These are phyloP conservation scores for Rubia peregrina DNA, from an alignment of 305 asterid species.

Conservation along the genomic window DNA sequence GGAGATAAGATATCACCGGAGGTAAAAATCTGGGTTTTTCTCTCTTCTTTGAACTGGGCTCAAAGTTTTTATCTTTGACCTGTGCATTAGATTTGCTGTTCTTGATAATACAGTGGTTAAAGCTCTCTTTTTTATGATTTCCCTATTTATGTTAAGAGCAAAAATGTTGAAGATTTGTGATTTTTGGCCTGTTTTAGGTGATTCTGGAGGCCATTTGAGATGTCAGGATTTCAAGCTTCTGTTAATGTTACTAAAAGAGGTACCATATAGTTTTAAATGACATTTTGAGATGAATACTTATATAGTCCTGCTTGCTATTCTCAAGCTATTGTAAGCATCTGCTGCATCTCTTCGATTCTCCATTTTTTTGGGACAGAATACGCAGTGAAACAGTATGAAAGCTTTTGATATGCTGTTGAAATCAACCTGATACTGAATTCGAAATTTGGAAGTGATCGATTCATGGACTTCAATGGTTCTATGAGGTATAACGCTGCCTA, in stretches of 20 bases:
- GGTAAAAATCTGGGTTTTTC: neutral
- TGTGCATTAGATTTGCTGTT: neutral
- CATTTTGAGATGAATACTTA: neutral
- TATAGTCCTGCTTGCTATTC: neutral
- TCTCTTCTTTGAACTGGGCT: neutral
- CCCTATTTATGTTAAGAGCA: neutral
- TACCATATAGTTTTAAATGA: slow-evolving; percentile 10
- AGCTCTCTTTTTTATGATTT: neutral
- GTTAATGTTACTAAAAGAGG: slow-evolving; percentile 74
- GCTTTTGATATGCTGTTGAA: neutral
- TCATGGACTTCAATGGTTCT: neutral
- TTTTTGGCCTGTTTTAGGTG: slow-evolving; percentile 3
- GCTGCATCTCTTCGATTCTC: neutral
- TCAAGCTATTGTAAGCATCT: neutral
- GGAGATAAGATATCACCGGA: neutral
- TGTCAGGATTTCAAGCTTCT: slow-evolving; percentile 87
- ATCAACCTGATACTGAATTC: neutral
- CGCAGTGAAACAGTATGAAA: neutral
- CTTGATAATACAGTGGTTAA: neutral
- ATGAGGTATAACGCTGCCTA: neutral
- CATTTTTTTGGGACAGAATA: neutral
- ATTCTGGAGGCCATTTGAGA: slow-evolving; percentile 16
- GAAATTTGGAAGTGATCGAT: neutral
- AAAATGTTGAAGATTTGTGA: neutral
- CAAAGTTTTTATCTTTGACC: neutral